These are phyloP conservation scores for Maudiozyma turicensis DNA, from an alignment of 805 yeast genomes.

Conservation along the genomic window DNA sequence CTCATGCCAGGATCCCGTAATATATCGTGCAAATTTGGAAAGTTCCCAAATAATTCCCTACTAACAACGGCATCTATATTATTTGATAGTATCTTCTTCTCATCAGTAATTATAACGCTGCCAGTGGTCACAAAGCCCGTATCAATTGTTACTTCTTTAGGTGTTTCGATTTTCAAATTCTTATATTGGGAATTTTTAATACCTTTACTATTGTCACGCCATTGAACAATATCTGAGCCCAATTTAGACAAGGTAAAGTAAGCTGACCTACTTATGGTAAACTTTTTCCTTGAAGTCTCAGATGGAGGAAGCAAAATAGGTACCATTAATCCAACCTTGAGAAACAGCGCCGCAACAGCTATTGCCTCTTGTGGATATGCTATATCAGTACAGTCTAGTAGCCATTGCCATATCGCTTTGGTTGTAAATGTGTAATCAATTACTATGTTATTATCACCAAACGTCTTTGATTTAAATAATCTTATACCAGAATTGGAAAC, in stretches of 20 bases:
- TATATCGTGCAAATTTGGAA: constrained; percentile 30
- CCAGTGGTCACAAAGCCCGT: constrained; percentile 1
- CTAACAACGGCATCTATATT: background rate
- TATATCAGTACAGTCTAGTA: constrained; percentile 80
- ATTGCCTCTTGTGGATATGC: constrained; percentile 43
- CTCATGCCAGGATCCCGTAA: constrained; percentile 69
- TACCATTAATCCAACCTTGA: constrained; percentile 37
- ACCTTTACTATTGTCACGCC: constrained; percentile 13
- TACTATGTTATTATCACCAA: constrained; percentile 20
- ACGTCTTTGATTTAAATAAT: constrained; percentile 36
- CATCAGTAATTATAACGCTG: constrained; percentile 11
- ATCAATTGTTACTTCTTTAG: constrained; percentile 1
- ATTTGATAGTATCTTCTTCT: constrained; percentile 1
- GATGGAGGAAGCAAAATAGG: constrained; percentile 35
- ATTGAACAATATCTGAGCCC: constrained; percentile 33
- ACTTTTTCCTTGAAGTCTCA: constrained; percentile 18
- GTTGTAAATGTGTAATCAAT: constrained; percentile 55
- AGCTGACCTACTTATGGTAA: constrained; percentile 31
- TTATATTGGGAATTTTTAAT: background rate
- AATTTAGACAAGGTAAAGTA: constrained; percentile 35
- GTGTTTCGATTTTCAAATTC: constrained; percentile 2
- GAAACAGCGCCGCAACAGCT: constrained; percentile 41
- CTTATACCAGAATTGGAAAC: constrained; percentile 58
- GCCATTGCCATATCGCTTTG: constrained; percentile 75
- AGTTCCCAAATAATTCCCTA: background rate